Conservation (phyloP, 2,329 filamentous ascomycete genomes). For the Colletotrichum tabaci region DNA sequence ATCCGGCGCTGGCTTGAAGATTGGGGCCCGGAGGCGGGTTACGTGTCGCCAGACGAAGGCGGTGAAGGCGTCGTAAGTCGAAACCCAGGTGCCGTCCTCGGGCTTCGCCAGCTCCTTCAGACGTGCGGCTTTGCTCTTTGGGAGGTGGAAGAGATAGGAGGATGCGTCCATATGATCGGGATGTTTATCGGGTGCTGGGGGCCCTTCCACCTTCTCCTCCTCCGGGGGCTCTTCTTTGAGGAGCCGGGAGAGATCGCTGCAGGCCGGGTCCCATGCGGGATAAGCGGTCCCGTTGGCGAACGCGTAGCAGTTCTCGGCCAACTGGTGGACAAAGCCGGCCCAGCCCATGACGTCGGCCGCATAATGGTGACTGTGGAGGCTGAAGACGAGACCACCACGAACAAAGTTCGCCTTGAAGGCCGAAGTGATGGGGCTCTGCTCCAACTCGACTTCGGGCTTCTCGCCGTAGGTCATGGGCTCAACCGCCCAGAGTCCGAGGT, state of each 20-base stretch:
- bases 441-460: conserved; percentile 55
- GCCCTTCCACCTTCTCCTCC: conserved; percentile 51
- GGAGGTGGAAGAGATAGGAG: conserved; percentile 58
- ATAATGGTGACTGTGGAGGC: conserved; percentile 60
- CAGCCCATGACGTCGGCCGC: conserved; percentile 60
- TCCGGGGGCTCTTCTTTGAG: conserved; percentile 48
- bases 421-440: conserved; percentile 51
- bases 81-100: conserved; percentile 57
- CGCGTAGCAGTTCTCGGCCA: conserved; percentile 60
- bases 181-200: conserved; percentile 48
- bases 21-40: conserved; percentile 51
- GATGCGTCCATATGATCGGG: conserved; percentile 46
- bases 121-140: conserved; percentile 58
- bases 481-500: conserved; percentile 53
- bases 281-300: conserved; percentile 48
- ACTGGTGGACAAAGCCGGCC: conserved; percentile 54
- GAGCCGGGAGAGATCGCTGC: conserved; percentile 54
- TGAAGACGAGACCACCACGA: conserved; percentile 57
- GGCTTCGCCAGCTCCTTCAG: conserved; percentile 56
- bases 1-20: conserved; percentile 51
- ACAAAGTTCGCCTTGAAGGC: conserved; percentile 60
- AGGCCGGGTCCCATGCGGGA: conserved; percentile 54
- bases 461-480: conserved; percentile 57
- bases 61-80: conserved; percentile 61
- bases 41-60: conserved; percentile 60